phyloP scores from a whole-genome alignment of 305 asterid genomes.

The Fraxinus nigra region DNA sequence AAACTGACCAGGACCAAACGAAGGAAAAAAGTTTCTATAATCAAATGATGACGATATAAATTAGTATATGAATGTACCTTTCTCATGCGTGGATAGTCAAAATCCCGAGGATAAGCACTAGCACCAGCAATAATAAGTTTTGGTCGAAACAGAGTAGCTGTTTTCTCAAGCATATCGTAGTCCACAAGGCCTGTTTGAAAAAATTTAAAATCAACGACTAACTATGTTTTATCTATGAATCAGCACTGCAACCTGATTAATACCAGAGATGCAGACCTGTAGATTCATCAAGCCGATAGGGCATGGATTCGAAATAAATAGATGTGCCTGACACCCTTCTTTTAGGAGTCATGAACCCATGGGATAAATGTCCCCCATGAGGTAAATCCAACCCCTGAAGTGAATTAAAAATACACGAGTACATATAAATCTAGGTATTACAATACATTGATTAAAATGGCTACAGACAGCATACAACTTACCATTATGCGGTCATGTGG shows the following conservation, averaged over 20 bases:
- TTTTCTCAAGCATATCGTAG: conserved; percentile 91
- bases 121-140: conserved; percentile 96
- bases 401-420: conserved; percentile 8
- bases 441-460: neutral
- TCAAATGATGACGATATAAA: neutral
- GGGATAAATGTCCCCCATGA: conserved; percentile 86
- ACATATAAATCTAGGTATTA: neutral
- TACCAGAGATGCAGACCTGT: conserved; percentile 46
- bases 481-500: conserved; percentile 92
- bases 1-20: neutral
- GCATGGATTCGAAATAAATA: conserved; percentile 92
- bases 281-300: conserved; percentile 83
- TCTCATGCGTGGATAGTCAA: conserved; percentile 87
- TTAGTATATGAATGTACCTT: conserved; percentile 41
- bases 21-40: neutral
- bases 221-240: neutral
- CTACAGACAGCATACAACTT: conserved; percentile 17
- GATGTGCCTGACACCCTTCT: conserved; percentile 94
- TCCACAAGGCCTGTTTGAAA: conserved; percentile 68
- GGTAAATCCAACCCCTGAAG: conserved; percentile 88
- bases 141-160: conserved; percentile 81
- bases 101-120: conserved; percentile 93
- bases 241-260: neutral
- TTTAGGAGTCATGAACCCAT: conserved; percentile 95
- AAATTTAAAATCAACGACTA: conserved; percentile 10